These are phyloP conservation scores for Penicillium flavigenum DNA, from an alignment of 495 filamentous ascomycete genomes.

Conservation along the genomic window DNA sequence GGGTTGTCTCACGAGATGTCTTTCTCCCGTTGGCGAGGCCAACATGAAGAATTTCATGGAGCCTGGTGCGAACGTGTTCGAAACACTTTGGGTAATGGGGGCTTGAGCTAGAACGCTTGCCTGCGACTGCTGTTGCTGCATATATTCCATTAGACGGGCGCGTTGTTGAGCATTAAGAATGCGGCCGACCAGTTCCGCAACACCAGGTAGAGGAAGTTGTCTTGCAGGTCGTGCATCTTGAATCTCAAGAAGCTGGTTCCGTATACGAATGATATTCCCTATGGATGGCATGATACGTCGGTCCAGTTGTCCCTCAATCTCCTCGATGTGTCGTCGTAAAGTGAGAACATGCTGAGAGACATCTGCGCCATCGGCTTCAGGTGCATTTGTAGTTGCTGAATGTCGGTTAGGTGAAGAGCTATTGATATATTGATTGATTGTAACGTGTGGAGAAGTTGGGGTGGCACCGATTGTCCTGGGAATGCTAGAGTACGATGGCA, in stretches of 20 bases:
- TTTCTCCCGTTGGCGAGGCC: background rate
- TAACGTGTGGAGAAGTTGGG: background rate
- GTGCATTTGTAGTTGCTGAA: background rate
- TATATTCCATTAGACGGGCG: background rate
- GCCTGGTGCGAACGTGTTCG: background rate
- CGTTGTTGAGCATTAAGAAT: conserved; percentile 3
- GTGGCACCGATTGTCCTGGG: background rate
- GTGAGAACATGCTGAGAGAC: background rate
- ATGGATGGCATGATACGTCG: conserved; percentile 33
- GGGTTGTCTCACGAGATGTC: background rate
- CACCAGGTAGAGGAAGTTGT: conserved; percentile 6
- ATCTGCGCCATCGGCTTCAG: background rate
- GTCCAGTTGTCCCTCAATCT: conserved; percentile 43
- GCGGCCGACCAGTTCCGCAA: background rate
- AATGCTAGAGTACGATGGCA: background rate
- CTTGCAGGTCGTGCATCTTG: conserved; percentile 32
- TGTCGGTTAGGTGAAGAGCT: background rate
- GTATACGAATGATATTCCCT: conserved; percentile 35
- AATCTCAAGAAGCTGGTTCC: conserved; percentile 33
- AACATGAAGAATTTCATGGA: background rate
- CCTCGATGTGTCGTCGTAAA: conserved; percentile 33
- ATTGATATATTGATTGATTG: background rate
- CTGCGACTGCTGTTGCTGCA: background rate
- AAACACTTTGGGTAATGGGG: background rate
- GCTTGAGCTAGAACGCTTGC: background rate